Conservation (phyloP, 345 rosid genomes). For the Brassica carinata region DNA sequence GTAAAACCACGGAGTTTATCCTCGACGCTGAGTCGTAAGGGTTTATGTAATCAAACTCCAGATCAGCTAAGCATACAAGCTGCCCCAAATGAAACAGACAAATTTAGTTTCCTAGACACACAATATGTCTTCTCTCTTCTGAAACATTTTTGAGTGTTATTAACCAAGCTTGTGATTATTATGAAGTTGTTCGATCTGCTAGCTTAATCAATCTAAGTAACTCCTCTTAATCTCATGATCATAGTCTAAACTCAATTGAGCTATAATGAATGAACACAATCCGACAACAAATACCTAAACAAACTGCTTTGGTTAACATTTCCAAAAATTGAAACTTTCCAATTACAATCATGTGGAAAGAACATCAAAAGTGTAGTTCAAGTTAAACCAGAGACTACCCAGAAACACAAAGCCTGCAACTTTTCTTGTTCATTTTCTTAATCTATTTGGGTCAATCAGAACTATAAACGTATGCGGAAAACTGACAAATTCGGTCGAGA, state of each 20-base stretch:
- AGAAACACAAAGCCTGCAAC: conserved; percentile 4
- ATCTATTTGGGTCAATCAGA: neutral
- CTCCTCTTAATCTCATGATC: neutral
- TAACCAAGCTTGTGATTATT: neutral
- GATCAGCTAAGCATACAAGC: conserved; percentile 79
- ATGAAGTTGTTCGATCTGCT: neutral
- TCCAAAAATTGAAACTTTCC: neutral
- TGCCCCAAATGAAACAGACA: conserved; percentile 40
- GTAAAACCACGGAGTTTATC: conserved; percentile 60
- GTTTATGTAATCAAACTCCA: conserved; percentile 75
- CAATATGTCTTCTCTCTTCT: neutral
- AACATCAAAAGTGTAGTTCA: conserved; percentile 12
- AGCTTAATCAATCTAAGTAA: conserved; percentile 1
- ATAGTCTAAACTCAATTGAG: conserved; percentile 1
- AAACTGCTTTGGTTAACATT: neutral
- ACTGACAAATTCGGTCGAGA: neutral
- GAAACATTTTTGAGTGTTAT: too few relatives aligned
- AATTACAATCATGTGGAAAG: neutral
- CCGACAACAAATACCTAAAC: neutral
- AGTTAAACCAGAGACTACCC: conserved; percentile 5
- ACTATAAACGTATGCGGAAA: neutral
- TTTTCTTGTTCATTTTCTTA: neutral
- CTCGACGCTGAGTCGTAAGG: conserved; percentile 73
- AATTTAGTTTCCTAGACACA: neutral
- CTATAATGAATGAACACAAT: too few relatives aligned